These are phyloP conservation scores for Prosopis cineraria DNA, from an alignment of 306 rosid species.

Conservation along the genomic window DNA sequence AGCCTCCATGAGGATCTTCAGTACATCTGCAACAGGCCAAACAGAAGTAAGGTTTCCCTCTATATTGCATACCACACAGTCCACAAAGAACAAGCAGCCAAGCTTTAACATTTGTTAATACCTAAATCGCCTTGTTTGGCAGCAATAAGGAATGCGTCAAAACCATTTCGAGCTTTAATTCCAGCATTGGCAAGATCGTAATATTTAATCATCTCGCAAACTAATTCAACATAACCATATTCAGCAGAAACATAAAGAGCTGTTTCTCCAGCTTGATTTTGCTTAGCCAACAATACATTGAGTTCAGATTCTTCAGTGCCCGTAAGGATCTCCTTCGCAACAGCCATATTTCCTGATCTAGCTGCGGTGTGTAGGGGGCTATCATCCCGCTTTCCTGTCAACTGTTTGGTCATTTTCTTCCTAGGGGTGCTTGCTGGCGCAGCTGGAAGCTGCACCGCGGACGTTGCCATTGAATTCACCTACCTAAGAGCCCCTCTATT, in stretches of 20 bases:
- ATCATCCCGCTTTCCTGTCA: slow-evolving; percentile 93
- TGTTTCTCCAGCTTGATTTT: slow-evolving; percentile 89
- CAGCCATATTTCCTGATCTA: slow-evolving; percentile 66
- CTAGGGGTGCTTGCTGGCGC: slow-evolving; percentile 47
- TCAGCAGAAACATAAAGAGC: slow-evolving; percentile 90
- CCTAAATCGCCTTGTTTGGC: slow-evolving; percentile 96
- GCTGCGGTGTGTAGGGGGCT: slow-evolving; percentile 76
- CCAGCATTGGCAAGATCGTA: slow-evolving; percentile 79
- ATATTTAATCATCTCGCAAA: slow-evolving; percentile 74
- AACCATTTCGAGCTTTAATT: slow-evolving; percentile 88
- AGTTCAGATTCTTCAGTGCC: slow-evolving; percentile 49
- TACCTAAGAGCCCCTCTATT: slow-evolving; percentile 1
- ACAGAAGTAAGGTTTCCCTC: neutral
- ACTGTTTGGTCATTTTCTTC: slow-evolving; percentile 86
- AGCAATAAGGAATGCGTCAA: slow-evolving; percentile 96
- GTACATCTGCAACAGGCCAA: slow-evolving; percentile 58
- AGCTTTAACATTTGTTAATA: slow-evolving; percentile 27
- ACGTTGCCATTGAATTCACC: slow-evolving; percentile 49
- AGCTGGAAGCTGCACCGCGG: slow-evolving; percentile 36
- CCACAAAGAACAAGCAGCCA: slow-evolving; percentile 24
- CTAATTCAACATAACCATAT: slow-evolving; percentile 75
- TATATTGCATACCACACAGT: neutral
- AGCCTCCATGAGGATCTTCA: slow-evolving; percentile 75
- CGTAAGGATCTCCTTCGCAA: slow-evolving; percentile 46
- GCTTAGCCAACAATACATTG: slow-evolving; percentile 58